These are phyloP conservation scores for Colletotrichum truncatum DNA, from an alignment of 2,329 filamentous ascomycete species.

Conservation along the genomic window DNA sequence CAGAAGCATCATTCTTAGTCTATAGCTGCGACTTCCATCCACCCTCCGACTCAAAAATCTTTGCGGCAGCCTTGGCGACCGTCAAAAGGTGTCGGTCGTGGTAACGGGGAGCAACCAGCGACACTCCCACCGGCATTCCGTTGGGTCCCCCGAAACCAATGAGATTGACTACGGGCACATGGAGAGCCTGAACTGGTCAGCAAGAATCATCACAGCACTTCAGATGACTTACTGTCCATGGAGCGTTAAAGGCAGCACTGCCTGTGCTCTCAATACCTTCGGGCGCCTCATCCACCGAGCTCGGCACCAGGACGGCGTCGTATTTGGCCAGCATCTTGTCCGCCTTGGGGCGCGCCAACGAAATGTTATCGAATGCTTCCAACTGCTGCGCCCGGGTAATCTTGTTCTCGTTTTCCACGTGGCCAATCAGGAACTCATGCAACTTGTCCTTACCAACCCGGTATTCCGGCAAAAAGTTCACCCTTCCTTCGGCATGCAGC, in stretches of 20 bases:
- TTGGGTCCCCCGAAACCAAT: constrained; percentile 65
- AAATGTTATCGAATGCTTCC: constrained; percentile 61
- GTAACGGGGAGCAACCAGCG: constrained; percentile 58
- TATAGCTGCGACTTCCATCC: constrained; percentile 38
- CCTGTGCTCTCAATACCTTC: constrained; percentile 62
- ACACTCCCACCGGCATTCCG: constrained; percentile 68
- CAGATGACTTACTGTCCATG: constrained; percentile 58
- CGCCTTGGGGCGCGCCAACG: constrained; percentile 57
- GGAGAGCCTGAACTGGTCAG: constrained; percentile 53
- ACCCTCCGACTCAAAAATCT: constrained; percentile 43
- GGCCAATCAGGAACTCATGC: constrained; percentile 50
- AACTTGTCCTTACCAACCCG: constrained; percentile 56
- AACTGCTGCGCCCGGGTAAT: constrained; percentile 58
- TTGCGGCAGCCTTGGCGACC: constrained; percentile 48
- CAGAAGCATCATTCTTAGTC: neutral
- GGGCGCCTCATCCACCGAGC: constrained; percentile 65
- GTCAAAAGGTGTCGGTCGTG: constrained; percentile 54
- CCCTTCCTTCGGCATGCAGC: constrained; percentile 60
- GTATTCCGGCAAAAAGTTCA: constrained; percentile 64
- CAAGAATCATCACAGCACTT: constrained; percentile 2
- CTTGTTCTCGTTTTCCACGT: constrained; percentile 58
- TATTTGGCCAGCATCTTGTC: constrained; percentile 59
- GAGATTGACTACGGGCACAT: constrained; percentile 71
- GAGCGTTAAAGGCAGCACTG: constrained; percentile 57
- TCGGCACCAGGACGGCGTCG: constrained; percentile 64